Evolutionary conservation across 331 rosid genomes (phyloP).

Genomic region (Spiraea crenata): DNA sequence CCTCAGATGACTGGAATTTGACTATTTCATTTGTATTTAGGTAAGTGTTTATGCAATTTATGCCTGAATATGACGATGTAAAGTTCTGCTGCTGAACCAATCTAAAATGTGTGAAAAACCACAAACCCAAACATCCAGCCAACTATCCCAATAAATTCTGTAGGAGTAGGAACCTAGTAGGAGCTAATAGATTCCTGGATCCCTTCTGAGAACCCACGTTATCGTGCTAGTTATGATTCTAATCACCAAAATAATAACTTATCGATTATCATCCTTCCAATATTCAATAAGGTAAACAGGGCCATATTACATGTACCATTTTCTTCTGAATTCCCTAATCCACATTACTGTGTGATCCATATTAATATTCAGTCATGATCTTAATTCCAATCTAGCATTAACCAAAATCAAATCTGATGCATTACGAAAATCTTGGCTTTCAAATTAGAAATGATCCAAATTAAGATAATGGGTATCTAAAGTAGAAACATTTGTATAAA

Average conservation of each 20-base stretch:
- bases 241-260: background rate
- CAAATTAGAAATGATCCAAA: slow-evolving; percentile 11
- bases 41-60: background rate
- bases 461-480: slow-evolving; percentile 21
- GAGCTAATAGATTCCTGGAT: background rate
- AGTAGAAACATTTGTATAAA: slow-evolving; percentile 2
- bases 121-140: background rate
- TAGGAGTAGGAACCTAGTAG: background rate
- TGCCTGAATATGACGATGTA: background rate
- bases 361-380: background rate
- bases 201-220: background rate
- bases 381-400: slow-evolving; percentile 3
- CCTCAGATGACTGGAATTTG: too few species aligned
- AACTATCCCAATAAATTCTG: background rate
- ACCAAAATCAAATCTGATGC: slow-evolving; percentile 17
- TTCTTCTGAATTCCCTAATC: background rate
- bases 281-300: background rate
- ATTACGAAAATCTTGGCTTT: background rate
- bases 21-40: background rate
- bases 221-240: background rate
- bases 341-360: slow-evolving; percentile 26
- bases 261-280: background rate
- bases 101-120: too few species aligned
- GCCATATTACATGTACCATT: background rate
- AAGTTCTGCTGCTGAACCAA: too few species aligned